Evolutionary conservation across 805 yeast genomes (phyloP), one percentile per base, ranked within the genome.

Genomic region (Lachancea dasiensis): DNA sequence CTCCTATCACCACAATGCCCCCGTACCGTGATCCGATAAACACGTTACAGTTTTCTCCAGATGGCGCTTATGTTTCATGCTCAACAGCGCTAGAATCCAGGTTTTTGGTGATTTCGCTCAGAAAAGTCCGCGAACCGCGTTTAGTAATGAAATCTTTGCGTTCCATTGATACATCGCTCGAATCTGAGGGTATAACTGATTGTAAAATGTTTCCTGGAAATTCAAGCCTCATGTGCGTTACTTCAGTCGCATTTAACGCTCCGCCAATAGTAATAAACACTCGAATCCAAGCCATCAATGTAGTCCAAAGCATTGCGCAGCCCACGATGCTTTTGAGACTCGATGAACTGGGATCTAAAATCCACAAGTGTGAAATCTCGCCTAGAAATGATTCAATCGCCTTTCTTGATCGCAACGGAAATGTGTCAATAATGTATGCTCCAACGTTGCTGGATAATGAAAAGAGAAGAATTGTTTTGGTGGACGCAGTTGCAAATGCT

Each of bases 381-480:
- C 95, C 96, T 1, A 66, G 95, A 16, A 89, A 92, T 21, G 95
- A 87, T 54, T 81, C 92, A 0, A 69, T 86, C 20, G 95, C 90
- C 2, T 81, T 84, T 48, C 60, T 87, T 15, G 92, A 83, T 53
- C 75, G 84, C 43, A 77, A 77, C 39, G 97, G 97, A 0, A 66
- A 75, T 1, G 79, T 87, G 0, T 86, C 74, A 49, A 65, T 86
- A 27, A 73, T 83, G 59, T 68, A 77, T 9, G 72, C 85, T 1
- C 80, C 83, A 0, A 69, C 74, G 49, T 70, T 74, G 58, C 72
- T 71, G 41, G 68, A 67, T 43, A 76, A 74, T 43, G 75, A 70
- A 42, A 74, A 76, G 36, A 69, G 81, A 39, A 52, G 68, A 36
- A 45, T 63, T 3, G 57, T 64, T 15, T 41, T 82, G 0, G 80